These are phyloP conservation scores for Mimosa pudica DNA, from an alignment of 306 rosid genomes.

Conservation along the genomic window DNA sequence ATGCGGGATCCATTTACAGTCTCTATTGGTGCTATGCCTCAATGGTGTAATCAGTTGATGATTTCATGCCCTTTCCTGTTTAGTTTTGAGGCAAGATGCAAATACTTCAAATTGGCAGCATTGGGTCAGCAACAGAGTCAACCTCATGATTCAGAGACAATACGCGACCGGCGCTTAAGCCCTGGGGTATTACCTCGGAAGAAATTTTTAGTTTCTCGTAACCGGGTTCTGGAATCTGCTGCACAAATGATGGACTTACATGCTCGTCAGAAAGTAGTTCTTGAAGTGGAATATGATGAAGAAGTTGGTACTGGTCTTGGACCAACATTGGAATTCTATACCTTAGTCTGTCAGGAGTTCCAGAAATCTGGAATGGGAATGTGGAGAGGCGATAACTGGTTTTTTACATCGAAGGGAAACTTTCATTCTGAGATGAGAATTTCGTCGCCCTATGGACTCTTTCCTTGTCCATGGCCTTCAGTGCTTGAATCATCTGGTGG, in stretches of 20 bases:
- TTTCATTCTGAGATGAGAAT: constrained; percentile 46
- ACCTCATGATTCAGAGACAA: constrained; percentile 53
- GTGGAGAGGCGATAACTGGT: constrained; percentile 81
- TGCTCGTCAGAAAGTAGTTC: constrained; percentile 70
- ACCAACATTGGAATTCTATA: constrained; percentile 95
- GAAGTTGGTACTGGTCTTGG: constrained; percentile 99
- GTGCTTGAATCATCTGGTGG: constrained; percentile 48
- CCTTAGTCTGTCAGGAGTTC: constrained; percentile 88
- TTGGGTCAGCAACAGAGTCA: constrained; percentile 62
- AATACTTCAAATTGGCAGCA: constrained; percentile 83
- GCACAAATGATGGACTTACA: constrained; percentile 80
- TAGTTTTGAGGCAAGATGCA: constrained; percentile 90
- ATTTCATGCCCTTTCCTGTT: constrained; percentile 80
- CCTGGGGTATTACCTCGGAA: constrained; percentile 63
- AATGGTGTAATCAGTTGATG: constrained; percentile 82
- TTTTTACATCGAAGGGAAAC: constrained; percentile 39
- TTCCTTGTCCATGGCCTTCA: constrained; percentile 87
- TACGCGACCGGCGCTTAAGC: constrained; percentile 56
- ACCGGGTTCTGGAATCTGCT: constrained; percentile 80
- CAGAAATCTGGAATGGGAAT: constrained; percentile 80
- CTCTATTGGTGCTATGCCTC: constrained; percentile 83
- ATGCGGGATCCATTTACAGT: constrained; percentile 82
- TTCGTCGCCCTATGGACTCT: constrained; percentile 63
- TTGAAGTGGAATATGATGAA: constrained; percentile 91
- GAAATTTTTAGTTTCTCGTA: constrained; percentile 78